Conservation (phyloP, 139 green algal species). For the Chlamydomonas incerta region DNA sequence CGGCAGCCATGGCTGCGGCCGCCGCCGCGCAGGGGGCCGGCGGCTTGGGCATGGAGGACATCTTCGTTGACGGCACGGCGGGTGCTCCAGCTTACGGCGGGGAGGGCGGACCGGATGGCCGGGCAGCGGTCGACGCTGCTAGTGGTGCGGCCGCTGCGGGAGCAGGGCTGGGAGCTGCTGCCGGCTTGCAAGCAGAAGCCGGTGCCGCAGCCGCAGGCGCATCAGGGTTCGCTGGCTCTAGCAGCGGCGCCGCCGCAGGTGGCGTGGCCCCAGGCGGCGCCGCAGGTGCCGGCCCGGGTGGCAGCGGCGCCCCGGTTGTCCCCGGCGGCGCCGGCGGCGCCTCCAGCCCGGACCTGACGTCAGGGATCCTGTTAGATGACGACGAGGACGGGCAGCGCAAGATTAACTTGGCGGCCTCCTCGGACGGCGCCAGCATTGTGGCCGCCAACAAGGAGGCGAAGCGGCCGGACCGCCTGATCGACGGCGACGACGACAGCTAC, state of each 20-base stretch:
- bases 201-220: background rate
- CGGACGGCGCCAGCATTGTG: conserved; percentile 81
- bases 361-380: conserved; percentile 12
- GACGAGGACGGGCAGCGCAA: conserved; percentile 39
- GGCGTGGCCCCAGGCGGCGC: background rate
- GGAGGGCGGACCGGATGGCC: no score
- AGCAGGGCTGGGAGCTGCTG: no score
- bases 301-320: background rate
- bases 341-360: background rate
- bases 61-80: background rate
- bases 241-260: background rate
- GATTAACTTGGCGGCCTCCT: conserved; percentile 55
- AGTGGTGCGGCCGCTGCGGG: no score
- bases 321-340: background rate
- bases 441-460: conserved; percentile 83
- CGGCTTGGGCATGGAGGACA: background rate
- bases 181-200: no score
- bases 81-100: no score
- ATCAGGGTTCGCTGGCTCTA: background rate
- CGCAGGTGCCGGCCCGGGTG: background rate
- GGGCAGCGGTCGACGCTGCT: no score
- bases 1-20: background rate
- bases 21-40: background rate
- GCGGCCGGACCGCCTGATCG: conserved; percentile 76
- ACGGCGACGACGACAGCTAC: conserved; percentile 87